Conservation (phyloP, 495 filamentous ascomycete species). For the Trichoderma reesei region DNA sequence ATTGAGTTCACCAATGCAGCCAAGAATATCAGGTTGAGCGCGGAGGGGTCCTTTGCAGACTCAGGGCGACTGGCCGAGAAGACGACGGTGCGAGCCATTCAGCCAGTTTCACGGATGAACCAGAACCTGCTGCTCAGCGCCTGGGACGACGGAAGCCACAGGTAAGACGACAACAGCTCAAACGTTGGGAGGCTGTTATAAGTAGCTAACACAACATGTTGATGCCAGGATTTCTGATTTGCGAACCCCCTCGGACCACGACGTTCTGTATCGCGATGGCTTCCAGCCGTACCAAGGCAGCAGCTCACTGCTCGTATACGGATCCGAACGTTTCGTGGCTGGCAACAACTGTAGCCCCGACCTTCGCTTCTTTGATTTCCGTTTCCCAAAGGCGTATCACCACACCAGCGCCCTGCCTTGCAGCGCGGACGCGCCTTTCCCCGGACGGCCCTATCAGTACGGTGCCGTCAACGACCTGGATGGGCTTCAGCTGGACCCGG, state of each 20-base stretch:
- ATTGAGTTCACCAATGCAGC: conserved; percentile 20
- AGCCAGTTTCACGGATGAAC: conserved; percentile 25
- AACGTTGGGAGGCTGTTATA: not conserved
- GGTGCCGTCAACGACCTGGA: not conserved
- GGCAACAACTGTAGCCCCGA: conserved; percentile 25
- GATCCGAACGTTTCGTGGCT: conserved; percentile 33
- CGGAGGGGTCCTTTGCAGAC: not conserved
- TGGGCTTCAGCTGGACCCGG: not conserved
- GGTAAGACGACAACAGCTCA: conserved; percentile 12
- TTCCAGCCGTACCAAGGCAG: conserved; percentile 29
- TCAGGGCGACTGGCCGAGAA: not conserved
- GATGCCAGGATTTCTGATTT: conserved; percentile 32
- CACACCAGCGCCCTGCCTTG: conserved; percentile 34
- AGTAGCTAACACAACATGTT: not conserved
- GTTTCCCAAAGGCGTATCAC: conserved; percentile 34
- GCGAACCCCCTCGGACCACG: conserved; percentile 26
- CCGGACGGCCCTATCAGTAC: conserved; percentile 21
- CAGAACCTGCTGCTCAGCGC: conserved; percentile 33
- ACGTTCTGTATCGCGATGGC: conserved; percentile 35
- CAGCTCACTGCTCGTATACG: conserved; percentile 32
- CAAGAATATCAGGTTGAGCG: conserved; percentile 10
- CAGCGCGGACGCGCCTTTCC: conserved; percentile 22
- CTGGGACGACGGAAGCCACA: conserved; percentile 37
- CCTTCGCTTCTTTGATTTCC: conserved; percentile 40
- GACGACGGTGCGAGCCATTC: conserved; percentile 26